These are phyloP conservation scores for Furcasterigmium sp. DNA, from an alignment of 2,329 filamentous ascomycete genomes.

Conservation along the genomic window DNA sequence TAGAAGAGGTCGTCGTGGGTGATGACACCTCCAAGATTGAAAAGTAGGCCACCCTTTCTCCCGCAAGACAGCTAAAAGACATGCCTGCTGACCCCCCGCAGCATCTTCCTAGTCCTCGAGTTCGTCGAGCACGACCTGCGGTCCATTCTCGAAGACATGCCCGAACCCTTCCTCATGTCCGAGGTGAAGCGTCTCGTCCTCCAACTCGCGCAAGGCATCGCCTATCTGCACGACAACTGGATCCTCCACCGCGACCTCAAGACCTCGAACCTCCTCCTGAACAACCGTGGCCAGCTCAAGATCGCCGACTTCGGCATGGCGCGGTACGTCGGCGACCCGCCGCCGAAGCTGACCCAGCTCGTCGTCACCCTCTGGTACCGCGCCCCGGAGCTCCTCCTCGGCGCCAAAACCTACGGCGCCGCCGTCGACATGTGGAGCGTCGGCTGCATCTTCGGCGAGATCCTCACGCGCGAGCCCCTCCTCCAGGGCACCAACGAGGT, in stretches of 20 bases:
- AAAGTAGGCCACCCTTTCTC: constrained; percentile 32
- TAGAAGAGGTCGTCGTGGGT: constrained; percentile 81
- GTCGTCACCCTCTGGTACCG: constrained; percentile 98
- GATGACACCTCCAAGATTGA: constrained; percentile 49
- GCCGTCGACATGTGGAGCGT: constrained; percentile 94
- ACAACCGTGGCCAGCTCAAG: constrained; percentile 91
- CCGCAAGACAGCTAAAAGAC: background rate
- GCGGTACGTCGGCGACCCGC: constrained; percentile 76
- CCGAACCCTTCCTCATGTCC: constrained; percentile 84
- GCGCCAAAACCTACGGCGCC: constrained; percentile 66
- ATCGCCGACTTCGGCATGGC: constrained; percentile 99
- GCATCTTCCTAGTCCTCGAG: constrained; percentile 91
- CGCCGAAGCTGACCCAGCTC: constrained; percentile 76
- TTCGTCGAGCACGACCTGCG: constrained; percentile 97
- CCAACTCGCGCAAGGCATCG: constrained; percentile 74
- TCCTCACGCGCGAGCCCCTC: constrained; percentile 76
- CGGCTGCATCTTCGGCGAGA: constrained; percentile 91
- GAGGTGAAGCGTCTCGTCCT: constrained; percentile 87
- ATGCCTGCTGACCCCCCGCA: constrained; percentile 33
- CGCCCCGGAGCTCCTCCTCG: constrained; percentile 82
- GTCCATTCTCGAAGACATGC: constrained; percentile 88
- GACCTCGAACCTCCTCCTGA: constrained; percentile 89
- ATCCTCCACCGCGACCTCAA: constrained; percentile 93
- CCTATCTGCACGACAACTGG: constrained; percentile 83
- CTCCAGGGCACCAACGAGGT: constrained; percentile 90